Evolutionary conservation across 345 rosid genomes (phyloP).

Genomic region (Eucalyptus tenuipes): DNA sequence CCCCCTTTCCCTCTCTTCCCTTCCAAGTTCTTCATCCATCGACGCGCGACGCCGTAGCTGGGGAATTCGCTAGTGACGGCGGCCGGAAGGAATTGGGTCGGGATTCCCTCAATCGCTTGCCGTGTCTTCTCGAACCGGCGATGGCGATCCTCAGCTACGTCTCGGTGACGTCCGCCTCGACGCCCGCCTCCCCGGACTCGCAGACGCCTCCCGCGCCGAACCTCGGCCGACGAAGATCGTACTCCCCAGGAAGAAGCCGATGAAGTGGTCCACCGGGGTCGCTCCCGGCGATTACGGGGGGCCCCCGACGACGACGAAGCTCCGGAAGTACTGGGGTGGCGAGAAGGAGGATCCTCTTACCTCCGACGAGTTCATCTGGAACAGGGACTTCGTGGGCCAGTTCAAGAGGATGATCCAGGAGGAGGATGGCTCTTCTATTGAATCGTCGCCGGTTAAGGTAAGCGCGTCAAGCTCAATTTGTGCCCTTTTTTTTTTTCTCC

Average conservation of each 20-base stretch:
- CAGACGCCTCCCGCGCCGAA: conserved; percentile 8
- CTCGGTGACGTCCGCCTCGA: conserved; percentile 37
- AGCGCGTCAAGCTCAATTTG: not conserved
- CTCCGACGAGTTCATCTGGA: conserved; percentile 86
- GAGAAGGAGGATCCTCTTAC: conserved; percentile 75
- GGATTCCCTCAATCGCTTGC: not conserved
- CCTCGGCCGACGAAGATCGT: conserved; percentile 50
- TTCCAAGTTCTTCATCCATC: not conserved
- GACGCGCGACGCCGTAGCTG: not conserved
- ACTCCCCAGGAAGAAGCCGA: conserved; percentile 72
- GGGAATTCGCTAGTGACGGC: not conserved
- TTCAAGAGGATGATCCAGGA: conserved; percentile 56
- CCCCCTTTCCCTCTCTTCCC: not conserved
- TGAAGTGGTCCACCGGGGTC: conserved; percentile 88
- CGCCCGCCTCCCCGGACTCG: conserved; percentile 43
- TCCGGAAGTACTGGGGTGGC: conserved; percentile 85
- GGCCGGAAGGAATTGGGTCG: not conserved
- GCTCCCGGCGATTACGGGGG: conserved; percentile 95
- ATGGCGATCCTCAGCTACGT: conserved; percentile 57
- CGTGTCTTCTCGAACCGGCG: not conserved
- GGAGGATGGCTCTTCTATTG: conserved; percentile 7
- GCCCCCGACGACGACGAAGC: conserved; percentile 67
- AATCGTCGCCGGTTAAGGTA: conserved; percentile 37
- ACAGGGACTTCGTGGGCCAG: conserved; percentile 75
- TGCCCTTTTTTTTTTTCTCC: not conserved